Evolutionary conservation across 306 rosid species (phyloP).

Genomic region (Castanea mollissima): DNA sequence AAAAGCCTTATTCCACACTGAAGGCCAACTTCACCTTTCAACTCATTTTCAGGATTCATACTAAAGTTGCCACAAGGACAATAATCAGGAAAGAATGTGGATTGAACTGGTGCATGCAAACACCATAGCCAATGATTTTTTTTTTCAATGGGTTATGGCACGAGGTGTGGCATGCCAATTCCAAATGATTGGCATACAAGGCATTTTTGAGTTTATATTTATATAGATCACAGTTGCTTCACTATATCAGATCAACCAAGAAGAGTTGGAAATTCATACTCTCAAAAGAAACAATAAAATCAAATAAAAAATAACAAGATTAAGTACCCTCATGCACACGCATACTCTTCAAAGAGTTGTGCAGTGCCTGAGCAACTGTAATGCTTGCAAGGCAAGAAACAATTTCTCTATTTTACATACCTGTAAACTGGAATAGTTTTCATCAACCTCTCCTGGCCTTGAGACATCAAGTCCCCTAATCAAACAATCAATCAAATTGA

Average conservation of each 20-base stretch:
- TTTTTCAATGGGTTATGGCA: no score
- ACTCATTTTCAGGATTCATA: neutral
- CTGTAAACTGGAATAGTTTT: constrained; percentile 77
- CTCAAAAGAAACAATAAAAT: neutral
- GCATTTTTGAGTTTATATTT: neutral
- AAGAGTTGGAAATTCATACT: neutral
- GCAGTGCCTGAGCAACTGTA: neutral
- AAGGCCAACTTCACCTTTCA: neutral
- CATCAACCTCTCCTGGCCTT: constrained; percentile 75
- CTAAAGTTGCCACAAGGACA: neutral
- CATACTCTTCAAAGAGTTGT: neutral
- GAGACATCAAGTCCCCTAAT: constrained; percentile 84
- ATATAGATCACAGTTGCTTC: neutral
- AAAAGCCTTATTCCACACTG: constrained; percentile 12
- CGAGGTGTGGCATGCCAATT: neutral
- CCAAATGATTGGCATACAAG: neutral
- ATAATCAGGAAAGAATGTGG: neutral
- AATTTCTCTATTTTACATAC: constrained; percentile 40
- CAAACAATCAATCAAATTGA: constrained; percentile 33
- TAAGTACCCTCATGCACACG: neutral
- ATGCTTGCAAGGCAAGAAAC: constrained; percentile 19
- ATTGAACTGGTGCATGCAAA: neutral
- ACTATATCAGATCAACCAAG: neutral
- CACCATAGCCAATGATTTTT: neutral
- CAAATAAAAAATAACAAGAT: neutral